Conservation (phyloP, 2,329 filamentous ascomycete species). For the Apiospora malaysiana region DNA sequence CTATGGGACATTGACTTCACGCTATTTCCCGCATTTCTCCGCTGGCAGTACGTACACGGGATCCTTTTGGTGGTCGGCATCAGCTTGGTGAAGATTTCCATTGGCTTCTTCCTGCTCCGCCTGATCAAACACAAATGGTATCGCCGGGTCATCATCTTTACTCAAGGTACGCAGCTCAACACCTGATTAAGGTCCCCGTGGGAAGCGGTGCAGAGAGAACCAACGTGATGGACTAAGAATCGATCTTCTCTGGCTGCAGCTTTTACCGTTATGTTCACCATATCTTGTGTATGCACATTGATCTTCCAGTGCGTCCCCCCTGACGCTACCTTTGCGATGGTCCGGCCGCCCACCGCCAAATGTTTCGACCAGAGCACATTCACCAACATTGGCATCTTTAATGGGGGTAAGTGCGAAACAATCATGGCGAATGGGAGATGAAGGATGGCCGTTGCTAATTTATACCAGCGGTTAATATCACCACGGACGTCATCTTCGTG, state of each 20-base stretch:
- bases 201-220: too few species aligned
- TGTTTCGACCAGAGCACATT: slow-evolving; percentile 23
- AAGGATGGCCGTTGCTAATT: too few species aligned
- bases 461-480: slow-evolving; percentile 22
- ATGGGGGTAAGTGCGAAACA: slow-evolving; percentile 12
- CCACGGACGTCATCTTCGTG: slow-evolving; percentile 23
- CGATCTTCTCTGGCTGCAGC: background rate
- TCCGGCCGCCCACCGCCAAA: slow-evolving; percentile 6
- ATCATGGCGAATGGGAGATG: too few species aligned
- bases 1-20: slow-evolving; percentile 18
- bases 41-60: slow-evolving; percentile 25
- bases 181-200: too few species aligned
- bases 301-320: slow-evolving; percentile 22
- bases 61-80: slow-evolving; percentile 25
- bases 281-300: slow-evolving; percentile 23
- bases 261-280: slow-evolving; percentile 24
- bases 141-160: slow-evolving; percentile 22
- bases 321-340: slow-evolving; percentile 11
- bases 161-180: slow-evolving; percentile 5
- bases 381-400: slow-evolving; percentile 20
- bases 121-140: slow-evolving; percentile 25
- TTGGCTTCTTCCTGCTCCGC: slow-evolving; percentile 25
- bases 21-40: slow-evolving; percentile 19
- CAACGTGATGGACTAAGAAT: background rate
- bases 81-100: slow-evolving; percentile 26